Evolutionary conservation across 2,329 filamentous ascomycete genomes (phyloP).

Genomic region (Beauveria sp.): DNA sequence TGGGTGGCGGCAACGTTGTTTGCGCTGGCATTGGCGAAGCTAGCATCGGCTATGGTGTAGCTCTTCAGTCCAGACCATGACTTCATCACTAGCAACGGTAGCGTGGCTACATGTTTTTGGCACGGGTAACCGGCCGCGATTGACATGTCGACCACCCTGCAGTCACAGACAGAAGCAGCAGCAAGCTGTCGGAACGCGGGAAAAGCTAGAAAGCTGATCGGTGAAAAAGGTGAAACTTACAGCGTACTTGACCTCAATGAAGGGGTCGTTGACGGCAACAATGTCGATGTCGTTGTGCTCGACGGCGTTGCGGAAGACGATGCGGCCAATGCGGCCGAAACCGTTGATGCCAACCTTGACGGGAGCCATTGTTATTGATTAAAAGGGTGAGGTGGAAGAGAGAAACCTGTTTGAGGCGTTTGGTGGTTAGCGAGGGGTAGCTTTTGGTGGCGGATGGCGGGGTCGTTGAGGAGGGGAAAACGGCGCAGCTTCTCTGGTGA

Average conservation of each 20-base stretch:
- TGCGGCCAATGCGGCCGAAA: conserved; percentile 98
- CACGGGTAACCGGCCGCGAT: background rate
- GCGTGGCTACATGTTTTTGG: background rate
- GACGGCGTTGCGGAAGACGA: conserved; percentile 96
- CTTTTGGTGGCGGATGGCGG: conserved; percentile 7
- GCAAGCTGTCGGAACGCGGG: background rate
- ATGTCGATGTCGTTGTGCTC: conserved; percentile 85
- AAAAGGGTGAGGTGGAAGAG: background rate
- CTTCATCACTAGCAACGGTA: background rate
- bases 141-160: background rate
- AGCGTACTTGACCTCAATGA: conserved; percentile 97
- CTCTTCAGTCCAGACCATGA: background rate
- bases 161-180: background rate
- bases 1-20: background rate
- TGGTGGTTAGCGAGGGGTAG: conserved; percentile 10
- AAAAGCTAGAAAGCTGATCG: background rate
- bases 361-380: conserved; percentile 36
- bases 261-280: conserved; percentile 97
- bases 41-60: background rate
- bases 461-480: conserved; percentile 3
- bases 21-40: background rate
- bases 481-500: background rate
- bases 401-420: conserved; percentile 6
- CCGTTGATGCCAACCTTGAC: conserved; percentile 96
- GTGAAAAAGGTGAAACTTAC: conserved; percentile 51